phyloP scores from a whole-genome alignment of 805 yeast genomes.

The Suhomyces prunicola region DNA sequence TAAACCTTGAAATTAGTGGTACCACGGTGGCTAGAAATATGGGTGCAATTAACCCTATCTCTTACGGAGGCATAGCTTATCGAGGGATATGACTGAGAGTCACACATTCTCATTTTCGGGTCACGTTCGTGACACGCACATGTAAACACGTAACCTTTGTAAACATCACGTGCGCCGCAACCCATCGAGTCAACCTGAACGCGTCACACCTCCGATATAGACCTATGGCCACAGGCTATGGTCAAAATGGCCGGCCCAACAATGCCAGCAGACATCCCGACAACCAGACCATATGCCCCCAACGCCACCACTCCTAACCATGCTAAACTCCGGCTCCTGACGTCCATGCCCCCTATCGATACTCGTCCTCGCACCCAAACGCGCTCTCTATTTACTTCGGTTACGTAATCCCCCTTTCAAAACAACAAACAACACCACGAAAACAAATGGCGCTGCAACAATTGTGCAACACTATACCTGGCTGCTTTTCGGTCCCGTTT shows the following conservation, averaged over 20 bases:
- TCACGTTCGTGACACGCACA: neutral
- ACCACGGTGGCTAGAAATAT: too few species aligned
- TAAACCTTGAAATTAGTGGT: too few species aligned
- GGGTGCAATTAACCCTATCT: too few species aligned
- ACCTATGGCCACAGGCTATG: neutral
- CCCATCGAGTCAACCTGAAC: too few species aligned
- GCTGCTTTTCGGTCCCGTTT: neutral
- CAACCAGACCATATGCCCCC: neutral
- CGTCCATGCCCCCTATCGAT: neutral
- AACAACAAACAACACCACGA: conserved; percentile 3
- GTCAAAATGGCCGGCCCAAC: too few species aligned
- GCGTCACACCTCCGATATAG: too few species aligned
- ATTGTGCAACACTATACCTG: neutral
- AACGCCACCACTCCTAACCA: neutral
- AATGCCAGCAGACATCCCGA: neutral
- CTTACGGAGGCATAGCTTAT: neutral
- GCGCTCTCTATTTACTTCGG: neutral
- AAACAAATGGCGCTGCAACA: conserved; percentile 2
- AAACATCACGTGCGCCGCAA: neutral
- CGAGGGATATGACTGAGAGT: neutral
- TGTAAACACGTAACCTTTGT: neutral
- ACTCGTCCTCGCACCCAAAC: neutral
- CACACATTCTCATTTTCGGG: neutral
- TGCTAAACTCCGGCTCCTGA: neutral
- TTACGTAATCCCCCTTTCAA: conserved; percentile 4